Percentiles rank a stretch among this genome's conserved stretches.
These are phyloP conservation scores for Comarum palustre DNA, from an alignment of 306 rosid species.

Conservation along the genomic window DNA sequence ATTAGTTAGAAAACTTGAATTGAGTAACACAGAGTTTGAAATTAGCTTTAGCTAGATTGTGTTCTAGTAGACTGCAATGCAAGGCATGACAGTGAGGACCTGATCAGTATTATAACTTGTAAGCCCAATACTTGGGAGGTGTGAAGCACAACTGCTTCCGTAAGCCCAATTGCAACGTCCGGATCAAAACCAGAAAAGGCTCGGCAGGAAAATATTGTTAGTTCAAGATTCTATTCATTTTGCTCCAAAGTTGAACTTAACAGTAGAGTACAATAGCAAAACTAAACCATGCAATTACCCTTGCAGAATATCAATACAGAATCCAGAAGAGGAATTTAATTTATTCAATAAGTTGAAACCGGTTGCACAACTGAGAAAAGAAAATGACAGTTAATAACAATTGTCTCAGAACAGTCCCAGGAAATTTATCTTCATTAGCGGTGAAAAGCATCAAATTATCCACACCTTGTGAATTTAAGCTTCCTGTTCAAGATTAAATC, in stretches of 20 bases:
- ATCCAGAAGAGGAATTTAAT: conserved; percentile 25
- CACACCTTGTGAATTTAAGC: conserved; percentile 33
- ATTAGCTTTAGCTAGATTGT: not conserved
- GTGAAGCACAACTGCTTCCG: too few species aligned
- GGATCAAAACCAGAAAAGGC: too few species aligned
- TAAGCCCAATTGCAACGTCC: too few species aligned
- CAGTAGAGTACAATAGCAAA: not conserved
- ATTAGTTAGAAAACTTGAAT: not conserved
- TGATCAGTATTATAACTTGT: too few species aligned
- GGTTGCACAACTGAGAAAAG: conserved; percentile 27
- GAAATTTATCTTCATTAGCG: conserved; percentile 35
- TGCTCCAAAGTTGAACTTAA: too few species aligned
- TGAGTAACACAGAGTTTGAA: not conserved
- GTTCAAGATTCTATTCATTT: too few species aligned
- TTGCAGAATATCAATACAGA: conserved; percentile 16
- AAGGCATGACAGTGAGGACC: too few species aligned
- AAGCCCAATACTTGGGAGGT: too few species aligned
- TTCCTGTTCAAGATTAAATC: conserved; percentile 23
- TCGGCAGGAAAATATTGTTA: too few species aligned
- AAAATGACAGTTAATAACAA: conserved; percentile 27
- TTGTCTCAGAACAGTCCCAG: conserved; percentile 39
- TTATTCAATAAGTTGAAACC: conserved; percentile 44
- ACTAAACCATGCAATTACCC: not conserved
- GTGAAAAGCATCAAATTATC: conserved; percentile 40
- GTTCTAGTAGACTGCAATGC: too few species aligned